These are phyloP conservation scores for Plectosphaerella cucumerina DNA, from an alignment of 2,329 filamentous ascomycete species.

Conservation along the genomic window DNA sequence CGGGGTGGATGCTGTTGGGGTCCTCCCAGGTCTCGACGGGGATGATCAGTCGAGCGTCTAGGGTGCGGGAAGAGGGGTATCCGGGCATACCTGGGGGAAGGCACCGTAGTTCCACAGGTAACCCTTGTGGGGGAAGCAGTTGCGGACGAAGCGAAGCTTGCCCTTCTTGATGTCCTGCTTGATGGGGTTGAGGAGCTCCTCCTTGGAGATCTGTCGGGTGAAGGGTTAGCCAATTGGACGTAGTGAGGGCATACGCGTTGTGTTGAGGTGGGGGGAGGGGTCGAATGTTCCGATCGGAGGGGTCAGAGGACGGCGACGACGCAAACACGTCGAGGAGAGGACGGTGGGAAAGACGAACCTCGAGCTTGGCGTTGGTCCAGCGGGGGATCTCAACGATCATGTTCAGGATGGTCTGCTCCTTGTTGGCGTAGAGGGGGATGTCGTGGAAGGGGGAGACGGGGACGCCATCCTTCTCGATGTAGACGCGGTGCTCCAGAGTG, in stretches of 20 bases:
- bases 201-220: conserved; percentile 84
- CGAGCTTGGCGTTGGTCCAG: conserved; percentile 99
- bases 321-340: conserved; percentile 5
- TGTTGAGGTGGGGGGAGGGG: neutral
- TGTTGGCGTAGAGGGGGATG: conserved; percentile 95
- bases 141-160: conserved; percentile 98
- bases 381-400: conserved; percentile 99
- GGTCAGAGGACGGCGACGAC: neutral
- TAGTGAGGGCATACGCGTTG: neutral
- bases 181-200: conserved; percentile 96
- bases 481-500: conserved; percentile 96
- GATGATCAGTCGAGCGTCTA: too few relatives aligned
- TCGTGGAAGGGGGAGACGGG: conserved; percentile 97
- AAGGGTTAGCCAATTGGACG: conserved; percentile 5
- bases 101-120: conserved; percentile 99
- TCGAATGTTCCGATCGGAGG: neutral
- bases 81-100: conserved; percentile 79
- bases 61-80: neutral
- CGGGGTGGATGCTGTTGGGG: conserved; percentile 90
- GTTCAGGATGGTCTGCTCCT: conserved; percentile 93
- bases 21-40: conserved; percentile 88
- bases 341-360: conserved; percentile 54
- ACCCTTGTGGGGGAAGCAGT: conserved; percentile 99
- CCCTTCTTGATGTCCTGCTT: conserved; percentile 99
- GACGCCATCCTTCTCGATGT: conserved; percentile 94